Evolutionary conservation across 176 grass and related monocot genomes (phyloP).

Genomic region (Guadua angustifolia): DNA sequence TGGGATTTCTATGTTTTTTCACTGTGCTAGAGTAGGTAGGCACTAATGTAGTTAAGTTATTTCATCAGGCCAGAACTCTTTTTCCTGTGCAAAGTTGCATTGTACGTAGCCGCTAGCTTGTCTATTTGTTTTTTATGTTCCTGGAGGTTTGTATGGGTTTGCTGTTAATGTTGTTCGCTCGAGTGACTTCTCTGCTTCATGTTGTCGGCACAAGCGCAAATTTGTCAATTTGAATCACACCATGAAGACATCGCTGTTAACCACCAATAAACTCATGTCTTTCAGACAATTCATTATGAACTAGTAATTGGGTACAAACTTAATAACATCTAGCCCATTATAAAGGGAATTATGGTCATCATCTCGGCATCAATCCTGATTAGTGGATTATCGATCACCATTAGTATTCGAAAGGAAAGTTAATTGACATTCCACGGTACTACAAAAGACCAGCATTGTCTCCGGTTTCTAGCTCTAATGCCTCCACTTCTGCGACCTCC

Average conservation of each 20-base stretch:
- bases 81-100: not conserved
- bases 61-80: not conserved
- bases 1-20: not conserved
- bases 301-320: not conserved
- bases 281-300: not conserved
- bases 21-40: not conserved
- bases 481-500: too few species aligned
- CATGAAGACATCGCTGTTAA: not conserved
- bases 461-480: too few species aligned
- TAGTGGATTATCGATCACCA: too few species aligned
- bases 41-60: not conserved
- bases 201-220: not conserved
- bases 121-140: not conserved
- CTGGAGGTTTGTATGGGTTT: not conserved
- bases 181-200: not conserved
- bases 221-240: not conserved
- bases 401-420: not conserved
- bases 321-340: not conserved
- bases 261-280: not conserved
- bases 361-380: not conserved
- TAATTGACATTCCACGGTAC: not conserved
- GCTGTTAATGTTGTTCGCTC: not conserved
- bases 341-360: not conserved
- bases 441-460: not conserved
- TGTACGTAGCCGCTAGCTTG: not conserved